Base-by-base conservation (phyloP, 2,329 filamentous ascomycete species). In the Aureobasidium pullulans region DNA sequence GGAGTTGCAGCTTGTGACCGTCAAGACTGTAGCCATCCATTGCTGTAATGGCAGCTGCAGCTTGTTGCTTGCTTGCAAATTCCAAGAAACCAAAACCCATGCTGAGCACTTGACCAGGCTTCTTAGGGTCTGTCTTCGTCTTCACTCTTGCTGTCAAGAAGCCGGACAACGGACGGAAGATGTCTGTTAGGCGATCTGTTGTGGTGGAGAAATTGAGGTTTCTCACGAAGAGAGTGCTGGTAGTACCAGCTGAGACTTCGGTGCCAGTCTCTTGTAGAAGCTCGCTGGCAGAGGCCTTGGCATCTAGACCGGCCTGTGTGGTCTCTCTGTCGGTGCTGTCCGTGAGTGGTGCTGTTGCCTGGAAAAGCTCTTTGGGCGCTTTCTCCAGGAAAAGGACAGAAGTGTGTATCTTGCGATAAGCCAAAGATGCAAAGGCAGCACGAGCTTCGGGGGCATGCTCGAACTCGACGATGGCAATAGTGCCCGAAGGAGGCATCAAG, bases 71-170 rank as follows among this genome's bases (percentile, higher is more conserved):
- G 65, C 82, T 86, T 61, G 81, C 83, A 75, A 97, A 99, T 68
- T 96, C 91, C 61, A 91, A 84, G 72, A 99, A 99, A 46, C 92
- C 94, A 71, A 96, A 99, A 39, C 94, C 94, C 92, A 97, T 96
- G 71, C 92, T 96, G 57, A 99, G 83, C 4, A 88, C 82, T 73
- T 96, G 87, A 8, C 89, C 90, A 16, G 89, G 86, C 69, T 88
- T 89, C 78, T 96, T 96, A n/a, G 91, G 84, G 70, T 99, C 91
- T 40, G 85, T 83, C 76, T 95, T 96, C 28, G 90, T 96, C 77
- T 96, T 96, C 65, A 99, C 91, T 64, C 85, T 84, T 31, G 91
- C 93, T 60, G 89, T 90, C 64, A 94, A 79, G 74, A 97, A 97
- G 57, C 94, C 94, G 66, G 91, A 88, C 58, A 97, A 78, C 57